Conservation (phyloP, 306 rosid species). For the Inga leiocalycina region DNA sequence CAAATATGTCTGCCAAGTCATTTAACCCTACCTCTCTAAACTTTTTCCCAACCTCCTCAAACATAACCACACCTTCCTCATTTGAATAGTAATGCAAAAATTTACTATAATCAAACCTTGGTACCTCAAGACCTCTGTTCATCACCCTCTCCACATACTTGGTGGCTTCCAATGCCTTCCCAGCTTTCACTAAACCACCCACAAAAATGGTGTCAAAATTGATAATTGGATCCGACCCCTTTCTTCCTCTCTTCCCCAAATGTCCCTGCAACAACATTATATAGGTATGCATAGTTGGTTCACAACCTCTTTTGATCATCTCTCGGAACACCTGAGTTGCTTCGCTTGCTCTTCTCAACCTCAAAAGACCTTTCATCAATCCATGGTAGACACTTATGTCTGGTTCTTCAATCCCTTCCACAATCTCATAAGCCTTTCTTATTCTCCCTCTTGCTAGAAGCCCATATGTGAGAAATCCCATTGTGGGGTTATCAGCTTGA, state of each 20-base stretch:
- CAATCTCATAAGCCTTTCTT: constrained; percentile 58
- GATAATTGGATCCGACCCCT: constrained; percentile 71
- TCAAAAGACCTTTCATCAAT: constrained; percentile 76
- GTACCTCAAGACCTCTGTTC: constrained; percentile 78
- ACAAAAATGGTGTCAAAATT: constrained; percentile 85
- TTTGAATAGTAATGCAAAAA: constrained; percentile 78
- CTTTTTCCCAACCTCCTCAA: constrained; percentile 75
- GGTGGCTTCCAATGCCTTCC: constrained; percentile 59
- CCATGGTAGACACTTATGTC: constrained; percentile 68
- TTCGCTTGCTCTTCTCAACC: constrained; percentile 62
- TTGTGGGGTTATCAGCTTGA: constrained; percentile 45
- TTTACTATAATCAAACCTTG: constrained; percentile 79
- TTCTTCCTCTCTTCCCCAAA: constrained; percentile 62
- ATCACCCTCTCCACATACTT: constrained; percentile 83
- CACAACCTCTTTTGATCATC: constrained; percentile 65
- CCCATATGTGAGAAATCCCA: constrained; percentile 62
- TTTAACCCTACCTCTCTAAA: constrained; percentile 74
- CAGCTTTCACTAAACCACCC: constrained; percentile 63
- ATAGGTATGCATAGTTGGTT: constrained; percentile 75
- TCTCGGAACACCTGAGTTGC: constrained; percentile 83
- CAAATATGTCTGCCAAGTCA: constrained; percentile 88
- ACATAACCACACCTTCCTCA: constrained; percentile 79
- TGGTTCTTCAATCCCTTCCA: constrained; percentile 35
- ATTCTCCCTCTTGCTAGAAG: constrained; percentile 56
- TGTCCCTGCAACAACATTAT: constrained; percentile 87